Conservation (phyloP, 2,329 filamentous ascomycete species). For the Phyllosticta citrichinensis region DNA sequence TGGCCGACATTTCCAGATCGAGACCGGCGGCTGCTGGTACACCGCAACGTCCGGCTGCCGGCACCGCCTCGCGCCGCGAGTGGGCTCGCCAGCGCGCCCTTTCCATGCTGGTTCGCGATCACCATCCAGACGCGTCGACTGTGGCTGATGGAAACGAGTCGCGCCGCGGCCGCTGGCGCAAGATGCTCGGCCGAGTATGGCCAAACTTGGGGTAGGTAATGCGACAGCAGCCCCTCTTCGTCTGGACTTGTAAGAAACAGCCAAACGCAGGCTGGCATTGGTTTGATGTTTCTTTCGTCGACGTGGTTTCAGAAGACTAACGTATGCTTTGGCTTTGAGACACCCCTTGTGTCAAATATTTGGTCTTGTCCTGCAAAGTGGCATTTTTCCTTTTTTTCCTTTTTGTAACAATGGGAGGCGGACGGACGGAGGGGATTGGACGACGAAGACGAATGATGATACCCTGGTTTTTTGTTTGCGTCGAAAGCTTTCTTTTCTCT, state of each 20-base stretch:
- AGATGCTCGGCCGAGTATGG: constrained; percentile 23
- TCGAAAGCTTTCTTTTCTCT: too few species aligned
- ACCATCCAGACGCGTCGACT: constrained; percentile 13
- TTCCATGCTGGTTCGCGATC: constrained; percentile 30
- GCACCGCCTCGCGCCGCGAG: constrained; percentile 25
- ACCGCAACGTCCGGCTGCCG: constrained; percentile 1
- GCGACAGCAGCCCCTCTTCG: background rate
- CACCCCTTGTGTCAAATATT: too few species aligned
- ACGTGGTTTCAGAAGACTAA: too few species aligned
- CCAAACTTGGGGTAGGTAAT: constrained; percentile 18
- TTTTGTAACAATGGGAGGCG: background rate
- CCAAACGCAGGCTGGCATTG: background rate
- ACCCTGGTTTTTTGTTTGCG: background rate
- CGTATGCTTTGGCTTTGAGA: too few species aligned
- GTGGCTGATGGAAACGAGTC: constrained; percentile 19
- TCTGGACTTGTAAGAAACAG: background rate
- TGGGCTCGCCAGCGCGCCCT: constrained; percentile 37
- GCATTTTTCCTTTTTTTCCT: background rate
- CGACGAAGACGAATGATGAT: background rate
- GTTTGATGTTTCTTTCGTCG: background rate
- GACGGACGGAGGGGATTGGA: background rate
- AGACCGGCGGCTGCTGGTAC: constrained; percentile 5
- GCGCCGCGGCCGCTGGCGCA: constrained; percentile 17
- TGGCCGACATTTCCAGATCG: constrained; percentile 12
- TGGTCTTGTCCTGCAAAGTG: too few species aligned